Evolutionary conservation across 2,329 filamentous ascomycete genomes (phyloP), one percentile per base, ranked within the genome.

Genomic region (Aspergillus costaricaensis): DNA sequence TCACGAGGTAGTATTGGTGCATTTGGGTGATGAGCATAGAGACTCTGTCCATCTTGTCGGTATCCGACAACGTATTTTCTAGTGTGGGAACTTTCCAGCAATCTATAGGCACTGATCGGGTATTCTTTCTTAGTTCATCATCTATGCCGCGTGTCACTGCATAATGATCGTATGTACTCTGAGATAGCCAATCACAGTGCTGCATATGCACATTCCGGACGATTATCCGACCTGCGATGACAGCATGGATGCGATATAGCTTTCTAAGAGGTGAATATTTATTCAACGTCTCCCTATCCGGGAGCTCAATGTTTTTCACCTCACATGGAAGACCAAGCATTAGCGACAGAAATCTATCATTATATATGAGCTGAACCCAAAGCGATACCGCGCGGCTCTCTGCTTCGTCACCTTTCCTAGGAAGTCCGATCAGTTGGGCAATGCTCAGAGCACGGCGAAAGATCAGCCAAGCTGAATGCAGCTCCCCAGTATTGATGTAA

Each of bases 291-390:
- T 30, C 21, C 6, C 25, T 9, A 25, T 14, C 19, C 10, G 17
- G 23, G n/a, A 44, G 27, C 5, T 25, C 27, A 21, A 27, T n/a
- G 14, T 55, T n/a, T 21, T 41, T 30, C 38, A 55, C 23, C 4
- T 23, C 21, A 12, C 43, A 17, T 6, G 38, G n/a, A 19, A 55
- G 52, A 4, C 52, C 52, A 2, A 43, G 52, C 15, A 55, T 55
- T 14, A 55, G 52, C n/a, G 52, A 55, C 23, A 55, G 14, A n/a
- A 55, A 55, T 4, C 55, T 55, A 39, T 57, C 59, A 12, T 36
- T 48, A 39, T 47, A 51, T 7, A 60, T n/a, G 9, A 57, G 43
- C 15, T 54, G 54, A 39, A 47, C n/a, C 47, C 54, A 60, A 6
- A 57, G 25, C 4, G 43, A 47, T 17, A 36, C 23, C 5, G 47